Conservation (phyloP, 805 yeast species). For the Cyberlindnera americana region DNA sequence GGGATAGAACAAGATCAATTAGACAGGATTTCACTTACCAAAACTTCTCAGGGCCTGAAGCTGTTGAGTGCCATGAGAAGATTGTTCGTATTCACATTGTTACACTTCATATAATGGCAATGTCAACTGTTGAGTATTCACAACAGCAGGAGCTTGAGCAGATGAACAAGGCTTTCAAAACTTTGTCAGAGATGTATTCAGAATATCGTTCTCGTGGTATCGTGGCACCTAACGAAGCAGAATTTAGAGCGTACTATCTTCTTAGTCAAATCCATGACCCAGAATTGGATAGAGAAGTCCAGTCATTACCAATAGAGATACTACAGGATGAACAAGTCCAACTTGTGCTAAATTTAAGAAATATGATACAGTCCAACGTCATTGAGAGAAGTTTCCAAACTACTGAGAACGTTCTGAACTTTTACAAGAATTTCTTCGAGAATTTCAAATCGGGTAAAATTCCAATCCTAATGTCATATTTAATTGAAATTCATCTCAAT, state of each 20-base stretch:
- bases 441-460: constrained; percentile 45
- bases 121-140: constrained; percentile 65
- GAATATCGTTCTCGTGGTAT: constrained; percentile 74
- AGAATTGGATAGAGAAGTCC: constrained; percentile 75
- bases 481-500: constrained; percentile 76
- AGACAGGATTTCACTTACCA: constrained; percentile 97
- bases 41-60: constrained; percentile 89
- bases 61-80: constrained; percentile 86
- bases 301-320: constrained; percentile 57
- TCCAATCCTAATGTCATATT: constrained; percentile 68
- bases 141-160: constrained; percentile 96
- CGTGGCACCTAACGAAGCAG: constrained; percentile 79
- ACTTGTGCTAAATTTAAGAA: constrained; percentile 67
- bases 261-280: constrained; percentile 79
- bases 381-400: constrained; percentile 51
- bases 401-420: constrained; percentile 55
- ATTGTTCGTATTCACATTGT: constrained; percentile 86
- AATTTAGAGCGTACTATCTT: constrained; percentile 84
- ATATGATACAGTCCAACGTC: constrained; percentile 55
- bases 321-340: constrained; percentile 57
- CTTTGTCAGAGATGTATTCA: constrained; percentile 80
- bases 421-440: constrained; percentile 62
- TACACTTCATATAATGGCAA: constrained; percentile 83
- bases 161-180: constrained; percentile 84
- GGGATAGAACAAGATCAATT: constrained; percentile 97